Conservation (phyloP, 495 filamentous ascomycete genomes). For the Penicillium nucicola region DNA sequence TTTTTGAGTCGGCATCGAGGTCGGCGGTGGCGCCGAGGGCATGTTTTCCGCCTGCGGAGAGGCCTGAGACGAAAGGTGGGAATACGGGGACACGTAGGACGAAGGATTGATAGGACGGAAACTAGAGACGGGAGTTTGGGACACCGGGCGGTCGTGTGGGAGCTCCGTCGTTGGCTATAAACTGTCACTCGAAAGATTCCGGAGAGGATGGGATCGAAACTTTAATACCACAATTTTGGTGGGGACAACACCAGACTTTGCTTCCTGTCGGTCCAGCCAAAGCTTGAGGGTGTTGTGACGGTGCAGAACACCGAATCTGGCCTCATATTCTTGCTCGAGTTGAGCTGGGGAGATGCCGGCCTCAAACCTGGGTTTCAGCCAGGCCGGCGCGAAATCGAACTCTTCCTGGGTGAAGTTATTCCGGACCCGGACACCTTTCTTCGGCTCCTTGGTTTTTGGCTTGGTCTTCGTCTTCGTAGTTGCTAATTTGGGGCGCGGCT, state of each 20-base stretch:
- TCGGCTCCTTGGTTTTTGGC: neutral
- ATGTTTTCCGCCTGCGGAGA: neutral
- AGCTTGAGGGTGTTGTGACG: neutral
- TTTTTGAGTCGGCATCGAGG: neutral
- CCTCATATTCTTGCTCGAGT: neutral
- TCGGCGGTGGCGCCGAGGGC: neutral
- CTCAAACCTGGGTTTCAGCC: neutral
- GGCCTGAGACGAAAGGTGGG: neutral
- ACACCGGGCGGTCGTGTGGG: neutral
- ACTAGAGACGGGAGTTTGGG: neutral
- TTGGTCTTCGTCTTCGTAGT: too few species aligned
- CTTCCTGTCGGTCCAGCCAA: neutral
- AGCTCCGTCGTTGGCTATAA: neutral
- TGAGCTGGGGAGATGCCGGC: neutral
- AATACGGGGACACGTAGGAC: neutral
- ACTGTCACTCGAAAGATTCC: neutral
- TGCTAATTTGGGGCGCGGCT: too few species aligned
- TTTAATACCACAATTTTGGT: conserved; percentile 1
- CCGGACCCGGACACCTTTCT: neutral
- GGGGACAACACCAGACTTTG: neutral
- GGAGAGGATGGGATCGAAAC: neutral
- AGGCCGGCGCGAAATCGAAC: neutral
- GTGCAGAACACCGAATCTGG: neutral
- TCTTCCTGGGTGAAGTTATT: conserved; percentile 5
- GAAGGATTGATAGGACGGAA: neutral